phyloP scores from a whole-genome alignment of 2,329 filamentous ascomycete species.

The Botrytis deweyae region DNA sequence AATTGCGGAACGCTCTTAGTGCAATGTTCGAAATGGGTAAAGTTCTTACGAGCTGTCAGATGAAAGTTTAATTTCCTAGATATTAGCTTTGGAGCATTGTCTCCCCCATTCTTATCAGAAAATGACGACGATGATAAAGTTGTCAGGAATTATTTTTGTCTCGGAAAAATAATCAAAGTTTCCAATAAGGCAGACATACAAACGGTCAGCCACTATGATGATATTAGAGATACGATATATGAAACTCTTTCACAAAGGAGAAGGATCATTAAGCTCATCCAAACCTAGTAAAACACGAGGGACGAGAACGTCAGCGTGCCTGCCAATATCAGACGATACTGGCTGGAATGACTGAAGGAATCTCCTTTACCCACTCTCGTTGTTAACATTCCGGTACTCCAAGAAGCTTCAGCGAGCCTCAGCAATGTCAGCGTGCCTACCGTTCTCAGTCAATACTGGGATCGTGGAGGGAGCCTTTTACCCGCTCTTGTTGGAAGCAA shows the following conservation, averaged over 20 bases:
- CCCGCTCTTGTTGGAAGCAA: background rate
- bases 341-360: background rate
- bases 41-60: slow-evolving; percentile 3
- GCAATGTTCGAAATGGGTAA: background rate
- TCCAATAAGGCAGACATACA: slow-evolving; percentile 19
- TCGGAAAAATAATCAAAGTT: background rate
- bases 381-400: background rate
- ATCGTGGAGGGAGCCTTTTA: background rate
- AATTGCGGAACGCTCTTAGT: background rate
- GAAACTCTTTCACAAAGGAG: background rate
- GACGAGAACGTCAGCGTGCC: background rate
- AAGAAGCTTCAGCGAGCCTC: slow-evolving; percentile 10
- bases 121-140: background rate
- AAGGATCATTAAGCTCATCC: slow-evolving; percentile 17
- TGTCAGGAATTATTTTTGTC: background rate
- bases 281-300: slow-evolving; percentile 1
- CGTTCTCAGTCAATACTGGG: background rate
- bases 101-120: background rate
- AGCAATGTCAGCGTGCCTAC: background rate
- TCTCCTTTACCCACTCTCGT: background rate
- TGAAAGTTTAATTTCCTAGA: background rate
- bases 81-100: background rate
- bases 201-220: background rate
- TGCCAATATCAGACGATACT: slow-evolving; percentile 1
- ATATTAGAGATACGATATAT: background rate